phyloP scores from a whole-genome alignment of 257 asterid genomes.

The Lycium barbarum region DNA sequence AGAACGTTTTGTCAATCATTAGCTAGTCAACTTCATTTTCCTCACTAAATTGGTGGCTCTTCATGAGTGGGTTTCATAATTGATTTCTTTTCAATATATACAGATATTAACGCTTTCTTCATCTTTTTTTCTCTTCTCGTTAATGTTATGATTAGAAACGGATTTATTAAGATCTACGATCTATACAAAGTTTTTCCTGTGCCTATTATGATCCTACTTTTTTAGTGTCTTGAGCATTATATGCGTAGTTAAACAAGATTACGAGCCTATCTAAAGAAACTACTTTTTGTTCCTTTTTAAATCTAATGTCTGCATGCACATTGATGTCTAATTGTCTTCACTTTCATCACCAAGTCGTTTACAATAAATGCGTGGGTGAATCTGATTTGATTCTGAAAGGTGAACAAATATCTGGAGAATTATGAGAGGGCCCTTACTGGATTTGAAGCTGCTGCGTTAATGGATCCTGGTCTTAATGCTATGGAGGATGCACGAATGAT shows the following conservation, averaged over 20 bases:
- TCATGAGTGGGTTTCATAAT: background rate
- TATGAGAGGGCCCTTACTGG: slow-evolving; percentile 97
- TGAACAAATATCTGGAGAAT: slow-evolving; percentile 87
- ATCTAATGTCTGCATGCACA: slow-evolving; percentile 4
- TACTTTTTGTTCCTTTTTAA: background rate
- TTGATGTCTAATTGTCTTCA: background rate
- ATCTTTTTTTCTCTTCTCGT: background rate
- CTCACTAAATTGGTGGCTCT: background rate
- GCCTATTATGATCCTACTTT: background rate
- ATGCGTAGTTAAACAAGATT: background rate
- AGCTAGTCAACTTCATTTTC: slow-evolving; percentile 12
- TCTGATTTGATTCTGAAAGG: slow-evolving; percentile 49
- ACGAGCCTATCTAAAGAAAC: background rate
- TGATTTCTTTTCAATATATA: background rate
- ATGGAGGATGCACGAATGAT: slow-evolving; percentile 72
- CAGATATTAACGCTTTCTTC: slow-evolving; percentile 3
- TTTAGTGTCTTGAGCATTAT: background rate
- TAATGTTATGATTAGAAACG: background rate
- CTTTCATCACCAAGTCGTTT: background rate
- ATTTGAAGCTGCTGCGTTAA: slow-evolving; percentile 95
- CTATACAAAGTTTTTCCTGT: background rate
- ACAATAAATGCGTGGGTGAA: slow-evolving; percentile 15
- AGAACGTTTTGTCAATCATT: background rate
- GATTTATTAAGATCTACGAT: background rate
- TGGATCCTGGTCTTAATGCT: slow-evolving; percentile 89